Percentiles rank a stretch among this genome's conserved stretches.
Conservation (phyloP, 2,329 filamentous ascomycete genomes). For the Calonectria honghensis region DNA sequence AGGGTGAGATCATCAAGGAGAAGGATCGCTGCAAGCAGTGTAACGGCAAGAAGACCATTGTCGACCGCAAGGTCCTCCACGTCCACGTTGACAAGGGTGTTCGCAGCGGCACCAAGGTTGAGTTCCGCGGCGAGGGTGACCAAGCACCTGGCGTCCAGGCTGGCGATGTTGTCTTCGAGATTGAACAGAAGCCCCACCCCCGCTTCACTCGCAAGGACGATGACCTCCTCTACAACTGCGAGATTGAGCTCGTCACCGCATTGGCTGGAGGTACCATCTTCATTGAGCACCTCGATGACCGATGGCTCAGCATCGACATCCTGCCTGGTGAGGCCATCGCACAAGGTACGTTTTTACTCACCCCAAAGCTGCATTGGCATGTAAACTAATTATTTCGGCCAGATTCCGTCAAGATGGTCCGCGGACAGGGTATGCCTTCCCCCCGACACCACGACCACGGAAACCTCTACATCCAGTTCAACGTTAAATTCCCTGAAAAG, state of each 20-base stretch:
- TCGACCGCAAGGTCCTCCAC: constrained; percentile 98
- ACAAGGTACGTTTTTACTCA: constrained; percentile 79
- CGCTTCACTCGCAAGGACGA: constrained; percentile 98
- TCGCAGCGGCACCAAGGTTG: constrained; percentile 94
- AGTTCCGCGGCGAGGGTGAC: constrained; percentile 97
- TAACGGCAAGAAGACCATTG: constrained; percentile 96
- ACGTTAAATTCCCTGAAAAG: constrained; percentile 95
- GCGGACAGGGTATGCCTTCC: constrained; percentile 98
- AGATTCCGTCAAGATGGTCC: constrained; percentile 95
- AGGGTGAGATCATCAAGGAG: constrained; percentile 96
- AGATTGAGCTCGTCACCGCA: constrained; percentile 96
- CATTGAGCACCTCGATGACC: constrained; percentile 97
- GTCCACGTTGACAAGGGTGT: constrained; percentile 98
- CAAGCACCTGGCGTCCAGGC: constrained; percentile 94
- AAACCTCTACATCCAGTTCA: constrained; percentile 98
- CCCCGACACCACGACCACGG: constrained; percentile 95
- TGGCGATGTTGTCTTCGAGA: constrained; percentile 98
- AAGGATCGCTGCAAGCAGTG: constrained; percentile 99
- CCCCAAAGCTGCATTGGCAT: not conserved
- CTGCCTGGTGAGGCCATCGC: constrained; percentile 95
- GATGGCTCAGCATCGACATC: constrained; percentile 96
- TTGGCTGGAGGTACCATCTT: constrained; percentile 93
- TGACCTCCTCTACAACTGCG: constrained; percentile 94
- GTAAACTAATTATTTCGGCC: constrained; percentile 45
- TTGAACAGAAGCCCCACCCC: constrained; percentile 98